Evolutionary conservation across 441 rosid species (phyloP), one percentile per base, ranked within the genome.

Genomic region (Adansonia madagascariensis): DNA sequence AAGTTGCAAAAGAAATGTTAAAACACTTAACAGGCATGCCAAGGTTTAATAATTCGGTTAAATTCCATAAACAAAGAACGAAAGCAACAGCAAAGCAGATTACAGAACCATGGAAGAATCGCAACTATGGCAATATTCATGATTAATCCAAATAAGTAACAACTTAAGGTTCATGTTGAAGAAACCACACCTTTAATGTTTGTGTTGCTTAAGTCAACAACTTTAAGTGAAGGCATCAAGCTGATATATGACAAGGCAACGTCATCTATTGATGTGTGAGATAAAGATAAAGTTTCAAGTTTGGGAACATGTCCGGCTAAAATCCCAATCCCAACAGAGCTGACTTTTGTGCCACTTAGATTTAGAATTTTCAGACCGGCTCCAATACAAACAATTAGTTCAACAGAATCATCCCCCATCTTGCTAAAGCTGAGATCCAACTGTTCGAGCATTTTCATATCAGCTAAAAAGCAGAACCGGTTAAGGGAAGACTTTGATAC

Each of bases 201-300:
- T 75, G 98, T 91, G 77, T 84, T 87, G 88, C 98, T 91, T 76
- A 96, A 82, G 86, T 96, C 93, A 77, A 96, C 78, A 80, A 77
- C 78, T 85, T 86, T 90, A 71, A 68, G 69, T n/a, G 69, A 64
- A 82, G 93, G 81, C 86, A 96, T 91, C 83, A 46, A 81, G 82
- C 92, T 73, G 50, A 94, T 81, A 85, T 76, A 89, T 53, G 88
- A 77, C 52, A 96, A 57, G 66, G 95, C 87, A 68, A 77, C 69
- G 75, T 96, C 99, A 79, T 92, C 91, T 0, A 91, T 75, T 52
- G 44, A 75, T 78, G 97, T 86, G 72, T 75, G 64, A 76, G 98
- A 88, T 82, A 96, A 80, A 22, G 89, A 87, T 9, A 96, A 81
- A 61, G 52, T 75, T 80, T 92, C 92, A 76, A 94, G 96, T 81